Evolutionary conservation across 75 land plant species (phyloP).

Genomic region (Selaginella tamariscina): DNA sequence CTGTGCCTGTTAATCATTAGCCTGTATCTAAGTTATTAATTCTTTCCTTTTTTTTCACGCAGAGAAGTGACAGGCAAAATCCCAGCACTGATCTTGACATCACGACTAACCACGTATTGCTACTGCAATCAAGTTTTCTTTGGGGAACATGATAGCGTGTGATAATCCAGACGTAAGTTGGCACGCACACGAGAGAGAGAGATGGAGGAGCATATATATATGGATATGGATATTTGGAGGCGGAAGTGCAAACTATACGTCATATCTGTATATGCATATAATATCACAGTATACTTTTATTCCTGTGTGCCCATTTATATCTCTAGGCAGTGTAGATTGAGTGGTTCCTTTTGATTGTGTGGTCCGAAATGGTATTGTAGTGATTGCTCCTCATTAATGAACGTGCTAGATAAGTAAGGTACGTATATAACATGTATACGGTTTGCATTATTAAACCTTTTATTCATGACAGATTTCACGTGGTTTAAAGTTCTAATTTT

Average conservation of each 20-base stretch:
- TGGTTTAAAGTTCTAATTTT: too few relatives aligned
- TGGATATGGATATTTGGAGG: too few relatives aligned
- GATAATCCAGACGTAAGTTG: conserved; percentile 68
- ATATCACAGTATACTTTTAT: background rate
- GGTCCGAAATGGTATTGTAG: conserved; percentile 92
- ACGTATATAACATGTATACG: too few relatives aligned
- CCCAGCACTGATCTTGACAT: conserved; percentile 61
- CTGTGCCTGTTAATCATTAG: too few relatives aligned
- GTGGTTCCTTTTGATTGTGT: conserved; percentile 94
- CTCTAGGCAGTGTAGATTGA: conserved; percentile 80
- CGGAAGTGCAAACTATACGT: too few relatives aligned
- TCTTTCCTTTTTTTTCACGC: conserved; percentile 19
- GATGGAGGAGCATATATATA: too few relatives aligned
- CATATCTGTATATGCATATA: too few relatives aligned
- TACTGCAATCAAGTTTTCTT: conserved; percentile 89
- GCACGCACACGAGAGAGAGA: too few relatives aligned
- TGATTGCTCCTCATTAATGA: conserved; percentile 46
- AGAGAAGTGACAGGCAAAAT: conserved; percentile 37
- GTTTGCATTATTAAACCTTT: too few relatives aligned
- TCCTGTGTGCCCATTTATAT: background rate
- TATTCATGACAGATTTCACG: too few relatives aligned
- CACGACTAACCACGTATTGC: conserved; percentile 95
- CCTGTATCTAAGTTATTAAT: too few relatives aligned
- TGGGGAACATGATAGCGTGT: conserved; percentile 96
- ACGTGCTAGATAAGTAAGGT: conserved; percentile 7